Percentiles rank a stretch among this genome's conserved stretches.
Evolutionary conservation across 2,329 filamentous ascomycete species (phyloP).

Genomic region (Pyrenochaeta sp.): DNA sequence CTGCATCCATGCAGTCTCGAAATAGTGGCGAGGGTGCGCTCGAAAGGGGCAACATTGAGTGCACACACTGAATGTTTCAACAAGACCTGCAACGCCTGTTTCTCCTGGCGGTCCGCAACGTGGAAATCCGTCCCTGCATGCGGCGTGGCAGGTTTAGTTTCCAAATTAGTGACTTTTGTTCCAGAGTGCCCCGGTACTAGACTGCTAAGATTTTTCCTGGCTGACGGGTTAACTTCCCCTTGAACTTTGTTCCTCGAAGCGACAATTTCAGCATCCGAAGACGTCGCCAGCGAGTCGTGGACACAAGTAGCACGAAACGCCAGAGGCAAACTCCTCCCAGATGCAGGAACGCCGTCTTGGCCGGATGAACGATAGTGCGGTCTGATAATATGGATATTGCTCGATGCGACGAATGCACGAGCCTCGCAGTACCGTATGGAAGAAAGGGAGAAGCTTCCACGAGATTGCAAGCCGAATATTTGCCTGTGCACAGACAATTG

Average conservation of each 20-base stretch:
- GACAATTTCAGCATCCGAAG: constrained; percentile 3
- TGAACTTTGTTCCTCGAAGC: constrained; percentile 8
- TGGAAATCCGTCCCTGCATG: constrained; percentile 6
- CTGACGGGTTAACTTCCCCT: constrained; percentile 14
- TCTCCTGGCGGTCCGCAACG: no score
- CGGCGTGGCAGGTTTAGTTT: background rate
- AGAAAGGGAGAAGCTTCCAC: constrained; percentile 21
- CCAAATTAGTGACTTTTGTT: background rate
- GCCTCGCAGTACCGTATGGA: constrained; percentile 10
- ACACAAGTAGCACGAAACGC: constrained; percentile 6
- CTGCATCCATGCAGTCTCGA: no score
- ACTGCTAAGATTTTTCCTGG: constrained; percentile 6
- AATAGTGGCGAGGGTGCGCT: no score
- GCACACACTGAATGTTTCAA: no score
- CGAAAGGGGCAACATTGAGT: no score
- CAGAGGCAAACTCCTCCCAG: constrained; percentile 4
- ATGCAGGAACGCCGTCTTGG: constrained; percentile 4
- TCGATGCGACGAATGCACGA: background rate
- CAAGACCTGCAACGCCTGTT: no score
- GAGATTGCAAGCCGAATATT: constrained; percentile 7
- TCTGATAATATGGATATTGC: background rate
- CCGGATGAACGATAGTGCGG: background rate
- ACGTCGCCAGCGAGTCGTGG: constrained; percentile 2
- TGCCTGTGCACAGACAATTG: constrained; percentile 17
- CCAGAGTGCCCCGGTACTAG: background rate